These are phyloP conservation scores for Ogataea ganodermae DNA, from an alignment of 805 yeast species.

Conservation along the genomic window DNA sequence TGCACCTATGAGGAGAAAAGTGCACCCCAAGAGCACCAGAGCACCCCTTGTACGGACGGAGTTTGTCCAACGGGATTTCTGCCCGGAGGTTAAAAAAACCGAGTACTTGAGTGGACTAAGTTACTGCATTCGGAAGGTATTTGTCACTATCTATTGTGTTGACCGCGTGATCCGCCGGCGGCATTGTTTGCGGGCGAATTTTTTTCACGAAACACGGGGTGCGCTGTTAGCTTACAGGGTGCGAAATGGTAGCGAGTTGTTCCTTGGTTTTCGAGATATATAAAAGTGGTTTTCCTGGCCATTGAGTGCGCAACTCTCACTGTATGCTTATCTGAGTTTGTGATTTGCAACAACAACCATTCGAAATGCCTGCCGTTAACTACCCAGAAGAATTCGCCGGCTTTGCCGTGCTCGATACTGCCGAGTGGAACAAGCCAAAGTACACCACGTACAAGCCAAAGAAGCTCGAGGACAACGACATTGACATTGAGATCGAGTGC, in stretches of 20 bases:
- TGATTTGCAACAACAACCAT: not conserved
- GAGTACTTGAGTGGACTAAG: not conserved
- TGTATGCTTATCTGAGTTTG: too few species aligned
- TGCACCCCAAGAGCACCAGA: conserved; percentile 6
- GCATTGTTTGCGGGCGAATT: not conserved
- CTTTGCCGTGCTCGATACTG: conserved; percentile 48
- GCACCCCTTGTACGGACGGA: too few species aligned
- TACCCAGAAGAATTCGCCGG: conserved; percentile 65
- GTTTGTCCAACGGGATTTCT: not conserved
- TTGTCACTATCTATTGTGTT: conserved; percentile 2
- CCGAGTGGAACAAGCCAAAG: conserved; percentile 59
- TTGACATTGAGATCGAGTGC: conserved; percentile 58
- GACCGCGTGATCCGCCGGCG: not conserved
- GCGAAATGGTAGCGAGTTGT: not conserved
- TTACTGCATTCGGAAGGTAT: not conserved
- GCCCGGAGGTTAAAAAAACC: not conserved
- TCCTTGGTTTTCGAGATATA: not conserved
- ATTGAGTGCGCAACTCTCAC: too few species aligned
- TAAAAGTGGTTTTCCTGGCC: not conserved
- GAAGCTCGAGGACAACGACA: conserved; percentile 44
- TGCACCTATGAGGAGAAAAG: not conserved
- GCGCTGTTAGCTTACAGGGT: not conserved
- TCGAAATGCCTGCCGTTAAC: conserved; percentile 26
- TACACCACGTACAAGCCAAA: conserved; percentile 52
- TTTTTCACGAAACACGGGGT: conserved; percentile 2